Evolutionary conservation across 768 basidiomycete genomes (phyloP), one percentile per base, ranked within the genome.

Genomic region (Crepidotus variabilis): DNA sequence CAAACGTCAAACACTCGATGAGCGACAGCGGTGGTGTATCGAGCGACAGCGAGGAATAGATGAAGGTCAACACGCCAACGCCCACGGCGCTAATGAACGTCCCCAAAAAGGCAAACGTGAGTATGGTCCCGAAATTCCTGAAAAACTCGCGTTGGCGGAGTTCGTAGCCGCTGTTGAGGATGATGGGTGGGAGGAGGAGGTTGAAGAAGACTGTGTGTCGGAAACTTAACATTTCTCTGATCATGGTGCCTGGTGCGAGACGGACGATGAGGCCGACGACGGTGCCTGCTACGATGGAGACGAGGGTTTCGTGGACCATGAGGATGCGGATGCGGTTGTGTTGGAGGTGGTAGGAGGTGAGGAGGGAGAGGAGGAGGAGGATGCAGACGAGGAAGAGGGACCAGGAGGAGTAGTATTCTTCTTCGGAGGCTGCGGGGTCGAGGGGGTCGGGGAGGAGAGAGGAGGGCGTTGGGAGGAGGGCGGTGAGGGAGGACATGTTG

Each of bases 161-260:
- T 72, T 97, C 94, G 69, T 97, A 99, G 6, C 97, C 97, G 1
- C 94, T 97, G 71, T 95, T 97, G 39, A 99, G 76, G 67, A 99
- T 99, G 69, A 99, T 99, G 1, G 97, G 97, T 5, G 96, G 97
- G 3, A 98, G 83, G n/a, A 99, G 78, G 20, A 98, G 80, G 71
- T 99, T 98, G 79, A 98, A 97, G 78, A 99, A 96, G 50, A 98
- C 78, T 2, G 96, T 98, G 67, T 96, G 93, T 69, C 91, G 92
- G 80, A 96, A 96, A 8, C 92, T 94, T 94, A 99, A 78, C 96
- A 99, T 99, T 67, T 95, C 93, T 64, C 94, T 80, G 58, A 99
- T 98, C 81, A 96, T 86, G 56, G 88, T 91, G 8, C 94, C 96
- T 0, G 95, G 95, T 1, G 91, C 86, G 45, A 98, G 76, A 61